Evolutionary conservation across 2,329 filamentous ascomycete genomes (phyloP).

Genomic region (Cordyceps sp.): DNA sequence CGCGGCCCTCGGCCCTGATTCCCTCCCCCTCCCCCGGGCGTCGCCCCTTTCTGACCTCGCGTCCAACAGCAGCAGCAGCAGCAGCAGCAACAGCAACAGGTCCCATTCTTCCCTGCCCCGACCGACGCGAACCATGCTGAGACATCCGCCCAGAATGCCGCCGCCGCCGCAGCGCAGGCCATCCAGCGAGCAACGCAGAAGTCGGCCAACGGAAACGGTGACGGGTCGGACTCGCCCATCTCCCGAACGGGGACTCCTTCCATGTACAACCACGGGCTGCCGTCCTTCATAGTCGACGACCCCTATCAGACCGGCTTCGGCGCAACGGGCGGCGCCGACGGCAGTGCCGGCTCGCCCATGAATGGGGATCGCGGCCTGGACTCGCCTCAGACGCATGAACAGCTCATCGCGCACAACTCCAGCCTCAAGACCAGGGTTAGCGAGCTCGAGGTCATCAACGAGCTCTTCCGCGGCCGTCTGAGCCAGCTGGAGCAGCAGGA

Average conservation of each 20-base stretch:
- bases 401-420: constrained; percentile 64
- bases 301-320: constrained; percentile 40
- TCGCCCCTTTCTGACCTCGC: background rate
- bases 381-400: constrained; percentile 61
- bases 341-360: constrained; percentile 28
- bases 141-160: constrained; percentile 31
- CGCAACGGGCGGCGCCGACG: constrained; percentile 25
- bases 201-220: constrained; percentile 52
- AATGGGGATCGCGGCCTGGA: constrained; percentile 50
- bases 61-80: constrained; percentile 2
- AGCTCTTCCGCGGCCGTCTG: constrained; percentile 60
- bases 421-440: constrained; percentile 88
- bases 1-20: constrained; percentile 5
- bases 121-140: constrained; percentile 42
- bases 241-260: constrained; percentile 66
- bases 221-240: constrained; percentile 62
- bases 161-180: constrained; percentile 34
- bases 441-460: constrained; percentile 90
- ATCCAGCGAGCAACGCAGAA: constrained; percentile 52
- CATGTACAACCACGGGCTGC: constrained; percentile 57
- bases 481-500: constrained; percentile 67
- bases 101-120: constrained; percentile 20
- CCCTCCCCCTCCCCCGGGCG: background rate
- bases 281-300: constrained; percentile 64
- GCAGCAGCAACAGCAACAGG: constrained; percentile 20